Conservation (phyloP, 768 basidiomycete species). For the Lentinula aciculospora region DNA sequence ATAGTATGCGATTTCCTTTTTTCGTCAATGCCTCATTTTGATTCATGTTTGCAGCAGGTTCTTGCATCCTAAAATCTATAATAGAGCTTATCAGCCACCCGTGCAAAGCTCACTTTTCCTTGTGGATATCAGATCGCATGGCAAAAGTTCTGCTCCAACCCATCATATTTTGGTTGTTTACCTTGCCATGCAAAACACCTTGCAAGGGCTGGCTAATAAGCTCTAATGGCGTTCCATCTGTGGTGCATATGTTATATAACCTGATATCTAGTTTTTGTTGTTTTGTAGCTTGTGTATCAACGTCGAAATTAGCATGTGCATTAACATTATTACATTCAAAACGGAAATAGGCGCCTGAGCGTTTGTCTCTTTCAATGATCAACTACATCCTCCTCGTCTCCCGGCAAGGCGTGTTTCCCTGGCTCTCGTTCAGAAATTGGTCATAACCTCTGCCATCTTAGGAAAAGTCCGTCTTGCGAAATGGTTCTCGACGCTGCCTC, state of each 20-base stretch:
- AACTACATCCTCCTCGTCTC: constrained; percentile 93
- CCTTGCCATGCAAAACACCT: too few species aligned
- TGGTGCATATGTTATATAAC: not conserved
- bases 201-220: too few species aligned
- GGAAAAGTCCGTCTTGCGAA: constrained; percentile 93
- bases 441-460: constrained; percentile 21
- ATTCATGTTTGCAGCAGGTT: not conserved
- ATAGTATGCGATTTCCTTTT: not conserved
- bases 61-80: too few species aligned
- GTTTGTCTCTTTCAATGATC: constrained; percentile 61
- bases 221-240: not conserved
- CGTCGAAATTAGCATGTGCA: too few species aligned
- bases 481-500: constrained; percentile 87
- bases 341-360: not conserved
- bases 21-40: not conserved
- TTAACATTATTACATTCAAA: too few species aligned
- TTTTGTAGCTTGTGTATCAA: not conserved
- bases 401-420: constrained; percentile 64
- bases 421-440: not conserved
- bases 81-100: too few species aligned
- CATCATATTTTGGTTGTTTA: too few species aligned
- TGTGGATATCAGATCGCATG: too few species aligned
- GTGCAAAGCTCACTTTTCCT: too few species aligned
- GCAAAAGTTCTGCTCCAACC: too few species aligned
- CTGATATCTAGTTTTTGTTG: not conserved